phyloP scores from a whole-genome alignment of 2,329 filamentous ascomycete species.

The Eutypa lata region DNA sequence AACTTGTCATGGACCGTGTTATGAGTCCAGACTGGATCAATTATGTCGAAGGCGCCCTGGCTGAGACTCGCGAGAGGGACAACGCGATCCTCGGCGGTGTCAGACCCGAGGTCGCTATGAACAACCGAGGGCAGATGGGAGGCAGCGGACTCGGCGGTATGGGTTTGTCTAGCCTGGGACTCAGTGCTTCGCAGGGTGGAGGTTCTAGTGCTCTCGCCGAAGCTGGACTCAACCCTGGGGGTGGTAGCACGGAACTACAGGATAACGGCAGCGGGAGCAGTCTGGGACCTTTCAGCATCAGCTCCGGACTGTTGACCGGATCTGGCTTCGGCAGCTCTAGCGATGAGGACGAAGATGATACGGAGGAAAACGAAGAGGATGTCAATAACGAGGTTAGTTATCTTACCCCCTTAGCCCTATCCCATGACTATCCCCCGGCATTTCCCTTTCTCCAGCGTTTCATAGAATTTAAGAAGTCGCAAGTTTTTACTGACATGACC shows the following conservation, averaged over 20 bases:
- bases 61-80: slow-evolving; percentile 90
- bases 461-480: neutral
- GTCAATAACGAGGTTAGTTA: slow-evolving; percentile 64
- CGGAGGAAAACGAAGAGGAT: slow-evolving; percentile 79
- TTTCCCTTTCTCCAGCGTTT: neutral
- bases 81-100: slow-evolving; percentile 98
- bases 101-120: slow-evolving; percentile 83
- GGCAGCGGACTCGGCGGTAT: slow-evolving; percentile 46
- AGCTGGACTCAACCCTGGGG: slow-evolving; percentile 72
- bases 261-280: slow-evolving; percentile 63
- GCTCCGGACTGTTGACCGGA: slow-evolving; percentile 67
- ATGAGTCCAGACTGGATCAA: slow-evolving; percentile 88
- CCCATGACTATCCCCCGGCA: neutral
- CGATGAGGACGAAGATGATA: slow-evolving; percentile 94
- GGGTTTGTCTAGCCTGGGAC: slow-evolving; percentile 45
- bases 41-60: slow-evolving; percentile 89
- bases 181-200: slow-evolving; percentile 30
- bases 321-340: slow-evolving; percentile 93
- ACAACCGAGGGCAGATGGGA: slow-evolving; percentile 65
- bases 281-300: slow-evolving; percentile 69
- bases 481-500: neutral
- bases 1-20: slow-evolving; percentile 80
- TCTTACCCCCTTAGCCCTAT: slow-evolving; percentile 20
- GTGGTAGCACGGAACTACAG: slow-evolving; percentile 55
- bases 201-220: slow-evolving; percentile 73